Percentiles rank a stretch among this genome's conserved stretches.
phyloP scores from a whole-genome alignment of 495 filamentous ascomycete genomes.

The Penicillium arizonense region DNA sequence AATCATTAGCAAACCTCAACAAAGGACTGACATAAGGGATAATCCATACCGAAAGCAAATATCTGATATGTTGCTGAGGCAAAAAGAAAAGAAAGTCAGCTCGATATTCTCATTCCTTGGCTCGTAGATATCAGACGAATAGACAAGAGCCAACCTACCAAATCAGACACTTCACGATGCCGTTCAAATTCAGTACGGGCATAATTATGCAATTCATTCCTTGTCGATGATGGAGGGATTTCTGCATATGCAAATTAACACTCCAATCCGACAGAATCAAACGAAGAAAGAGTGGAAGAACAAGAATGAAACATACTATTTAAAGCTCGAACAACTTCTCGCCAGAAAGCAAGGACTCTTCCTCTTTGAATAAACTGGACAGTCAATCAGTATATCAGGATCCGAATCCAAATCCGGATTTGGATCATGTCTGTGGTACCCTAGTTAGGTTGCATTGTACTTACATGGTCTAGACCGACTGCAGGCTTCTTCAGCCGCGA shows the following conservation, averaged over 20 bases:
- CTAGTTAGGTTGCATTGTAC: constrained; percentile 1
- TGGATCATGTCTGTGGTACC: background rate
- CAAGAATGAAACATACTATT: constrained; percentile 27
- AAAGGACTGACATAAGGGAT: background rate
- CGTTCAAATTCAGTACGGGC: constrained; percentile 76
- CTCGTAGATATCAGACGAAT: background rate
- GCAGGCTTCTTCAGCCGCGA: constrained; percentile 40
- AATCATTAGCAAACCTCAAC: background rate
- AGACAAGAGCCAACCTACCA: constrained; percentile 44
- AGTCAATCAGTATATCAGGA: constrained; percentile 17
- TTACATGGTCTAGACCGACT: constrained; percentile 42
- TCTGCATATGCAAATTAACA: constrained; percentile 17
- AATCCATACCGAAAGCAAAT: constrained; percentile 51
- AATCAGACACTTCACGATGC: constrained; percentile 65
- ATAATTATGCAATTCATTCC: constrained; percentile 66
- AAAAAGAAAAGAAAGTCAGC: constrained; percentile 13
- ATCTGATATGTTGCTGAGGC: constrained; percentile 52
- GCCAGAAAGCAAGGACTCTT: constrained; percentile 38
- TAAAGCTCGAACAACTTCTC: constrained; percentile 38
- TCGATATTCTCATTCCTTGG: background rate
- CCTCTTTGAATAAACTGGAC: constrained; percentile 43
- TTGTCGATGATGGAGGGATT: constrained; percentile 47
- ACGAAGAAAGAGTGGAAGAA: background rate
- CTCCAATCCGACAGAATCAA: background rate
- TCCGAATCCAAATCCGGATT: too few species aligned